Base-by-base conservation (phyloP, 1,139 yeast species). In the Pichia terricola region DNA sequence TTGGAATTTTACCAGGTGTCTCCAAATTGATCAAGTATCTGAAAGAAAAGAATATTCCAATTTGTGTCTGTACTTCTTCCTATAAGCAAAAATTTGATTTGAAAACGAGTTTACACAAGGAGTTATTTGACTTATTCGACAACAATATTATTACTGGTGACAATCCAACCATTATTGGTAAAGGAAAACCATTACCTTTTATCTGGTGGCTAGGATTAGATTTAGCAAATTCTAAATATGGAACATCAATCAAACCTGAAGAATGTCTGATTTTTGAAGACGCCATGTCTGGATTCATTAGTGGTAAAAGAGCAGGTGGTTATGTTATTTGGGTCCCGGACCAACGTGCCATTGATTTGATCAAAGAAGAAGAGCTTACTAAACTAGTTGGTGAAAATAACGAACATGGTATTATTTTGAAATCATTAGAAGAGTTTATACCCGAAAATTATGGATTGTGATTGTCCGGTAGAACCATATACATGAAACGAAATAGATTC, bases 261-360 rank as follows among this genome's bases (percentile, higher is more conserved):
- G 95, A 91, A 58, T 85, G 95, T 55, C 64, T 91, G 35, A 83
- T 91, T 2, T 91, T 91, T 62, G 98, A 91, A 65, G 98, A 91
- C 63, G 97, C 96, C 2, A 69, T 87, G 39, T 89, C 95, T 1
- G 97, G 97, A 2, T 91, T 88, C 30, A 57, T 68, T 28, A 83
- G 95, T 4, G 98, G 95, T 8, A 70, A 68, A 50, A 82, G 88
- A 9, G 86, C 96, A 32, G 88, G 88, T n/a, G 85, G 87, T 11
- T 73, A 70, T 43, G 95, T 89, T 8, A 72, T 89, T 40, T 91
- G 97, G 97, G 83, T 89, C 22, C 97, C 98, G 4, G 94, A 89
- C 61, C 70, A 70, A 25, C 67, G 70, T 31, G 73, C 75, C 22
- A 62, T 83, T 40, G 61, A 66, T 6, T 31, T 45, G 11, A 42